Conservation (phyloP, 345 rosid genomes). For the Theobroma cacao region DNA sequence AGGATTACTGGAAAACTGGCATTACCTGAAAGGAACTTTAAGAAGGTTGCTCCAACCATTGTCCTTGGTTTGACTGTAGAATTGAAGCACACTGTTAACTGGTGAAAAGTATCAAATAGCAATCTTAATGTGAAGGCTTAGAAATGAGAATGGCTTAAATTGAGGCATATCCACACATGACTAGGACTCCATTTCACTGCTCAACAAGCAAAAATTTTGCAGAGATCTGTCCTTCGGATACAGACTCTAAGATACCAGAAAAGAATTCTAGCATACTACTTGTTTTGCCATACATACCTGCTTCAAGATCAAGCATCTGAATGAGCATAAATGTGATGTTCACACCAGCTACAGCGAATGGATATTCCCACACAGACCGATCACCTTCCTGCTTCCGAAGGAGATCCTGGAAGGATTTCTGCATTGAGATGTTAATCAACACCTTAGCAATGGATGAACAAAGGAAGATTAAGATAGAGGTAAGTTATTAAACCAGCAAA, state of each 20-base stretch:
- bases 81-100: constrained; percentile 25
- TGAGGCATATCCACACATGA: neutral
- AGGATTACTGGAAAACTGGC: neutral
- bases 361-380: constrained; percentile 98
- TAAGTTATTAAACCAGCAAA: neutral
- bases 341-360: constrained; percentile 99
- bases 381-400: constrained; percentile 90
- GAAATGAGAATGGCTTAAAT: neutral
- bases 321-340: constrained; percentile 97
- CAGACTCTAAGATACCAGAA: constrained; percentile 21
- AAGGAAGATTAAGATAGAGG: neutral
- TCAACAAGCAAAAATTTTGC: neutral
- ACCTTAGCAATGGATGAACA: neutral
- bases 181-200: neutral
- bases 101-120: constrained; percentile 13
- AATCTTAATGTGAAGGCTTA: neutral
- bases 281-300: constrained; percentile 47
- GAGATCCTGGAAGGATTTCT: constrained; percentile 91
- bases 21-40: constrained; percentile 89
- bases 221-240: neutral
- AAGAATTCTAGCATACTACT: constrained; percentile 32
- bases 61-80: constrained; percentile 85
- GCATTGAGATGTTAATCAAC: constrained; percentile 24
- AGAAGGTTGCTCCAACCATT: constrained; percentile 75
- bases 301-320: constrained; percentile 99